These are phyloP conservation scores for Epicoccum sorghinum DNA, from an alignment of 2,329 filamentous ascomycete genomes.

Conservation along the genomic window DNA sequence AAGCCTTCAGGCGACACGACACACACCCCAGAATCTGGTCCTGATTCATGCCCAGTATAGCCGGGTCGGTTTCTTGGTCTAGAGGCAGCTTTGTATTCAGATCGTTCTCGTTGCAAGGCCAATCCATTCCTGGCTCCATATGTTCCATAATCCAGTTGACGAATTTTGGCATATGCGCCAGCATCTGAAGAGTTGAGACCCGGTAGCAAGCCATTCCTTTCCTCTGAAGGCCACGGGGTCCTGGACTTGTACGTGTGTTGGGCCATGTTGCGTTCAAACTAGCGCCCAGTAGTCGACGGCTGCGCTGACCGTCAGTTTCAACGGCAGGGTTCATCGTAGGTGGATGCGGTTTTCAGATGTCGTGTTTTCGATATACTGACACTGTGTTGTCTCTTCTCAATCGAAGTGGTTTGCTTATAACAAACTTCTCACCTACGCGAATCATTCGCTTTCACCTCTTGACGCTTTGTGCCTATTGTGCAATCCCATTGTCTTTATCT, in stretches of 20 bases:
- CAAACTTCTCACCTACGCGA: too few species aligned
- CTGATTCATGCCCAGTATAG: background rate
- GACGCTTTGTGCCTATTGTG: too few species aligned
- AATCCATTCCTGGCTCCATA: background rate
- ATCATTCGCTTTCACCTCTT: too few species aligned
- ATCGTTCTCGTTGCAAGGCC: background rate
- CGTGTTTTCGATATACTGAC: too few species aligned
- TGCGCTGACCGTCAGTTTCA: background rate
- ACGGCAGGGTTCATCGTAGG: too few species aligned
- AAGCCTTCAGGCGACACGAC: background rate
- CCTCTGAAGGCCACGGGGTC: background rate
- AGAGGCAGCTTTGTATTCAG: background rate
- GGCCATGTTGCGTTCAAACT: background rate
- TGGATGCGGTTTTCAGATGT: too few species aligned
- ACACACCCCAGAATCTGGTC: background rate
- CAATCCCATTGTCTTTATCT: too few species aligned
- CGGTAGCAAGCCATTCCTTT: background rate
- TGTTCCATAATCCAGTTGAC: conserved; percentile 3
- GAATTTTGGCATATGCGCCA: background rate
- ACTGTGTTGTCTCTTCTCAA: too few species aligned
- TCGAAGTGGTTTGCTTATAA: too few species aligned
- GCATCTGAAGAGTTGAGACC: background rate
- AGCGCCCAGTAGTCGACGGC: background rate
- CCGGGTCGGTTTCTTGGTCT: background rate
- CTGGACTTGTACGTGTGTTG: background rate